Evolutionary conservation across 495 filamentous ascomycete species (phyloP).

Genomic region (Aspergillus bertholletiae): DNA sequence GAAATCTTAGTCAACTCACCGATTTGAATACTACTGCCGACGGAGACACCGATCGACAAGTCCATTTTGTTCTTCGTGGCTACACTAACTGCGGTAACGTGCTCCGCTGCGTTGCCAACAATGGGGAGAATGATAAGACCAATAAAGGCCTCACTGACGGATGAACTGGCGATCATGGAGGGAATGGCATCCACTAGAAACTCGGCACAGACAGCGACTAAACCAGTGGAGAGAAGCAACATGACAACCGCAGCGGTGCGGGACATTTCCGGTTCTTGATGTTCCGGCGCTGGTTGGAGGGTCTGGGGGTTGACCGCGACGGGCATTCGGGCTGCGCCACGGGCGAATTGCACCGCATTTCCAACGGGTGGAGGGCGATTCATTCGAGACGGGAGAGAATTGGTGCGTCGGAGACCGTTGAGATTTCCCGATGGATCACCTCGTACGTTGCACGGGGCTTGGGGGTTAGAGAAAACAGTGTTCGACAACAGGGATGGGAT

Average conservation of each 20-base stretch:
- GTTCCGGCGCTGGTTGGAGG: slow-evolving; percentile 34
- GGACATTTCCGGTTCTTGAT: slow-evolving; percentile 59
- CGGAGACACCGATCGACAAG: slow-evolving; percentile 83
- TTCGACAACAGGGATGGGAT: slow-evolving; percentile 61
- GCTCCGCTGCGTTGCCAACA: slow-evolving; percentile 89
- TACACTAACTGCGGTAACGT: slow-evolving; percentile 85
- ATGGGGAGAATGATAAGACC: slow-evolving; percentile 87
- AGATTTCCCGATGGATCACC: slow-evolving; percentile 34
- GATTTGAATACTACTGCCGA: slow-evolving; percentile 81
- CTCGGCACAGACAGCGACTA: slow-evolving; percentile 84
- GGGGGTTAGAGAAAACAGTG: slow-evolving; percentile 57
- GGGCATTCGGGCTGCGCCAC: slow-evolving; percentile 33
- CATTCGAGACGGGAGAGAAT: slow-evolving; percentile 71
- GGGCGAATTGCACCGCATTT: slow-evolving; percentile 39
- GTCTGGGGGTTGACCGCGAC: slow-evolving; percentile 13
- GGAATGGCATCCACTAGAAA: slow-evolving; percentile 82
- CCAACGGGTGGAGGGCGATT: slow-evolving; percentile 44
- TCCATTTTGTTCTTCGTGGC: slow-evolving; percentile 97
- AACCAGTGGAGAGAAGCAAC: slow-evolving; percentile 68
- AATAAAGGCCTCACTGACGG: slow-evolving; percentile 75
- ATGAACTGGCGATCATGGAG: slow-evolving; percentile 59
- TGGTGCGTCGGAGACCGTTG: slow-evolving; percentile 68
- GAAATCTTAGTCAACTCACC: slow-evolving; percentile 17
- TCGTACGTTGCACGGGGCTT: slow-evolving; percentile 30
- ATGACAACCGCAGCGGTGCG: slow-evolving; percentile 70